Evolutionary conservation across 768 basidiomycete species (phyloP).

Genomic region (Symmetrospora coprosmae): DNA sequence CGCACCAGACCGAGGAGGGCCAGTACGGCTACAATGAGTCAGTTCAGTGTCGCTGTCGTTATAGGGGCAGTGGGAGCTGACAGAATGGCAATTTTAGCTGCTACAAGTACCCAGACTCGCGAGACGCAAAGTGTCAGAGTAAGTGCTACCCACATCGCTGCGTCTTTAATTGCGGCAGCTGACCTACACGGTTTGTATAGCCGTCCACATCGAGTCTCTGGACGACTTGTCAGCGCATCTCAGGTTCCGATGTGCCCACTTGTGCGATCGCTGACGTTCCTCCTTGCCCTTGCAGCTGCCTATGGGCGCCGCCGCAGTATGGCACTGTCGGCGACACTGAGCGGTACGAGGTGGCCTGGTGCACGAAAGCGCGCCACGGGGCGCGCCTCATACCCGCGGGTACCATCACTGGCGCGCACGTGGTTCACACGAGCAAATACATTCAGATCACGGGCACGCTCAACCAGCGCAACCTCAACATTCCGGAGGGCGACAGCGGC

Average conservation of each 20-base stretch:
- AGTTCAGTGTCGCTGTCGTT: background rate
- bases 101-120: slow-evolving; percentile 22
- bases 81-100: slow-evolving; percentile 24
- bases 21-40: slow-evolving; percentile 19
- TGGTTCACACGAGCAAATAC: slow-evolving; percentile 28
- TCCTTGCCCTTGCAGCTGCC: slow-evolving; percentile 12
- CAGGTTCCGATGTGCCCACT: no score
- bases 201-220: slow-evolving; percentile 35
- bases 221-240: slow-evolving; percentile 41
- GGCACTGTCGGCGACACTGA: slow-evolving; percentile 48
- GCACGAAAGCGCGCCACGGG: slow-evolving; percentile 44
- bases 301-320: slow-evolving; percentile 21
- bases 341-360: slow-evolving; percentile 56
- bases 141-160: background rate
- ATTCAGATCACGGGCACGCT: slow-evolving; percentile 41
- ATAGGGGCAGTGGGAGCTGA: no score
- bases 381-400: slow-evolving; percentile 29
- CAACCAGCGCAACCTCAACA: slow-evolving; percentile 52
- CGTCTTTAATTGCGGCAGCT: background rate
- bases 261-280: background rate
- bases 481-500: slow-evolving; percentile 51
- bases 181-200: background rate
- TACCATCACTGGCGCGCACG: slow-evolving; percentile 32
- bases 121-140: slow-evolving; percentile 24
- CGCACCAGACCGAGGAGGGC: slow-evolving; percentile 25